Evolutionary conservation across 2,329 filamentous ascomycete species (phyloP), one percentile per base, ranked within the genome.

Genomic region (Claviceps citrina): DNA sequence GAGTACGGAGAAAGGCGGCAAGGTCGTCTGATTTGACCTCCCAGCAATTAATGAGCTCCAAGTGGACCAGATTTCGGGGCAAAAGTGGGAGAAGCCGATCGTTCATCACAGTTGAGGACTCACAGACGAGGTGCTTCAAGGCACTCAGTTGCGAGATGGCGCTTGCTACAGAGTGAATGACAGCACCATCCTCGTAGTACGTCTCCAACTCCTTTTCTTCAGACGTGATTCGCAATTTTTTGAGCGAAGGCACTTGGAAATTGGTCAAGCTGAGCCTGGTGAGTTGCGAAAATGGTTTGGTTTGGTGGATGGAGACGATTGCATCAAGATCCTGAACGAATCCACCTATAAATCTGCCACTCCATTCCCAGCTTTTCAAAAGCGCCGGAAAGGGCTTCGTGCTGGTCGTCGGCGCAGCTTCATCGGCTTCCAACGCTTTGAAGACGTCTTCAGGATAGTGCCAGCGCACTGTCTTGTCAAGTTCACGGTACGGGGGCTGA

Each of bases 11-110:
- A 51, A 81, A 94, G 0, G 59, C 54, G 20, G 67, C 62, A 18
- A 95, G 61, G 43, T 77, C 70, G 4, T 76, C 68, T 1, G 84
- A 80, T 4, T 68, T 76, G 8, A 94, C 60, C 45, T 82, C 75
- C 60, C 79, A 78, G 53, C 86, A 95, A 49, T 91, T 89, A 47
- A 78, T 74, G 13, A 95, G 64, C 46, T 80, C 80, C 3, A 96
- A 66, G 34, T 73, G 72, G 34, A 69, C 62, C 16, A 96, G 65
- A 3, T 64, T 70, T 9, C 62, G 66, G 1, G 87, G 84, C 6
- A 95, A 61, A 4, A 73, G 64, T 1, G 72, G 67, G n/a, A 94
- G 63, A 15, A 93, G 66, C 7, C 67, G 64, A 7, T 76, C 70
- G 51, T 81, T 81, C 43, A 85, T 70, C 26, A 83, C 66, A 3